These are phyloP conservation scores for Penicillium concentricum DNA, from an alignment of 2,329 filamentous ascomycete species.

Conservation along the genomic window DNA sequence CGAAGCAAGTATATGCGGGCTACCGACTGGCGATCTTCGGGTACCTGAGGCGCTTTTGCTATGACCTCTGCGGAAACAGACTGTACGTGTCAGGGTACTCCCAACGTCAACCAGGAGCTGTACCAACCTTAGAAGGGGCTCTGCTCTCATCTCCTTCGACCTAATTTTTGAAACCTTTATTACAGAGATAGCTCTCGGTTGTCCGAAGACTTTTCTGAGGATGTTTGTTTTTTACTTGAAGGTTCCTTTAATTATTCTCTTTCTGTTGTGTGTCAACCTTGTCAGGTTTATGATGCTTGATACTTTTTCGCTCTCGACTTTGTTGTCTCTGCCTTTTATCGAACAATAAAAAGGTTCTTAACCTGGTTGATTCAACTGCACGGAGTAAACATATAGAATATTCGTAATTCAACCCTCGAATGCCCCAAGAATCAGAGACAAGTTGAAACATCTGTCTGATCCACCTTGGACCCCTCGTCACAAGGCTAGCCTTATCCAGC, in stretches of 20 bases:
- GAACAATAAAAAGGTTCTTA: background rate
- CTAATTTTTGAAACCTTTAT: background rate
- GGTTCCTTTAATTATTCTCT: background rate
- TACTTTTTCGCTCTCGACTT: background rate
- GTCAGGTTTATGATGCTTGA: background rate
- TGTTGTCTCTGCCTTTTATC: background rate
- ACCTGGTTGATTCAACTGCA: background rate
- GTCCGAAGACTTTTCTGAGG: background rate
- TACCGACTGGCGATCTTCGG: background rate
- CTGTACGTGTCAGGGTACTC: background rate
- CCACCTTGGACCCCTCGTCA: background rate
- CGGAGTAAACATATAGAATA: background rate
- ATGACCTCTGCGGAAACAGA: background rate
- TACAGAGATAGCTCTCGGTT: background rate
- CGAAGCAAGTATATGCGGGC: background rate
- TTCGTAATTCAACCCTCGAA: background rate
- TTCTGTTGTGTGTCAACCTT: background rate
- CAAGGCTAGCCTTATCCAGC: conserved; percentile 10
- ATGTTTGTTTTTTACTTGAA: no score
- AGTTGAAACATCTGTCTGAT: background rate
- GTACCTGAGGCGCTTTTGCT: background rate
- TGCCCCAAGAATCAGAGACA: background rate
- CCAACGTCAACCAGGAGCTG: background rate
- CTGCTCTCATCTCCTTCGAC: background rate
- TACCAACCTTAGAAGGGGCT: background rate